phyloP scores from a whole-genome alignment of 2,329 filamentous ascomycete species.

The Furcasterigmium sp. region DNA sequence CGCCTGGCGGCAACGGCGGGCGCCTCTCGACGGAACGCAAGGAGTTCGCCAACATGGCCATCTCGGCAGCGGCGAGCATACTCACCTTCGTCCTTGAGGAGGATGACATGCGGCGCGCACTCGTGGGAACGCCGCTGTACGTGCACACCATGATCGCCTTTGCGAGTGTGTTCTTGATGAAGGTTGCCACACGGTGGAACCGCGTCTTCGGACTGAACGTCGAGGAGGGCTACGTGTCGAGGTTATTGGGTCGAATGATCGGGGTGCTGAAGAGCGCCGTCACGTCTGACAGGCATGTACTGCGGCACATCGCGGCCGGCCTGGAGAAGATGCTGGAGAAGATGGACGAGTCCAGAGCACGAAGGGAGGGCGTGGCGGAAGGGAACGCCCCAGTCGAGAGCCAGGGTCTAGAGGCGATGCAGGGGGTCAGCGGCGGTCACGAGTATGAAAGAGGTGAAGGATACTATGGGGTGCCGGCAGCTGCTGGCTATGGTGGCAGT shows the following conservation, averaged over 20 bases:
- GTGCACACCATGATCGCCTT: constrained; percentile 31
- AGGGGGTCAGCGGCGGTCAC: neutral
- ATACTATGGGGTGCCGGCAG: no score
- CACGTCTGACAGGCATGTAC: constrained; percentile 27
- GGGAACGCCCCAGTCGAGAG: neutral
- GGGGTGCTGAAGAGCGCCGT: constrained; percentile 20
- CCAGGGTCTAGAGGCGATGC: constrained; percentile 1
- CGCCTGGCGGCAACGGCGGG: no score
- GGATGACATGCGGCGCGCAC: constrained; percentile 21
- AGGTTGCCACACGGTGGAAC: constrained; percentile 26
- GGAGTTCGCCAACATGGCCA: constrained; percentile 20
- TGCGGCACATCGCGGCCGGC: constrained; percentile 28
- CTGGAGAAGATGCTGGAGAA: constrained; percentile 26
- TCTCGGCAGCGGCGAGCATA: constrained; percentile 25
- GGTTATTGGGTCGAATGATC: constrained; percentile 24
- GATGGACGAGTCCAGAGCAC: neutral
- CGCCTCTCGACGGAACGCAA: constrained; percentile 7
- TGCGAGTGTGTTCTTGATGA: constrained; percentile 28
- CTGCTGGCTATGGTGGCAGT: neutral
- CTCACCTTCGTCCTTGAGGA: constrained; percentile 25
- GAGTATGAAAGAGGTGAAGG: neutral
- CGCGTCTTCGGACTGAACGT: constrained; percentile 24
- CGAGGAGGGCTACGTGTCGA: constrained; percentile 22
- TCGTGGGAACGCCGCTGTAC: constrained; percentile 28
- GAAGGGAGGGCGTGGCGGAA: neutral